These are phyloP conservation scores for Acacia confusa DNA, from an alignment of 306 rosid genomes.

Conservation along the genomic window DNA sequence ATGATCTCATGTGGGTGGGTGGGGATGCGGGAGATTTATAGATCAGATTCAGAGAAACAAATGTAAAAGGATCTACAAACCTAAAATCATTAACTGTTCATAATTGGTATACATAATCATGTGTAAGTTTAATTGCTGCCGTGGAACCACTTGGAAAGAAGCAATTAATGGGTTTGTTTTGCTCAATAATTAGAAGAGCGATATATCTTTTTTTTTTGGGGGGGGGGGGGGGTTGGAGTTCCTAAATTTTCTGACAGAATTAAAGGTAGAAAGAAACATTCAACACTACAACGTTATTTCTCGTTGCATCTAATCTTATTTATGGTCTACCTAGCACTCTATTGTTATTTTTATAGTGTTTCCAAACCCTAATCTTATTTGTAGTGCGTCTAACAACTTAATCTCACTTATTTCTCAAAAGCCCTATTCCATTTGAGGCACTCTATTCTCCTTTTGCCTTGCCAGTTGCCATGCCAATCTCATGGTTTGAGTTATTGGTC, in stretches of 20 bases:
- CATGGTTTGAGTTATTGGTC: too few relatives aligned
- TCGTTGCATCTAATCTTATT: too few relatives aligned
- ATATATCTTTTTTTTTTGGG: background rate
- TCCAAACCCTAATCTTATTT: too few relatives aligned
- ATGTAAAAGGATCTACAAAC: slow-evolving; percentile 16
- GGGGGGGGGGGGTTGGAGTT: too few relatives aligned
- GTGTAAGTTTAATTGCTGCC: slow-evolving; percentile 34
- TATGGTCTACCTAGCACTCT: too few relatives aligned
- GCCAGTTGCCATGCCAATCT: too few relatives aligned
- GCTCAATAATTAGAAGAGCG: background rate
- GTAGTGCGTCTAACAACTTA: too few relatives aligned
- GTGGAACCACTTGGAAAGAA: slow-evolving; percentile 30
- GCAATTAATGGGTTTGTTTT: slow-evolving; percentile 38
- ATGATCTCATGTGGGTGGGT: slow-evolving; percentile 23
- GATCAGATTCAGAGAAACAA: slow-evolving; percentile 12
- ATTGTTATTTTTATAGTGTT: too few relatives aligned
- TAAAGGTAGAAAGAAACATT: background rate
- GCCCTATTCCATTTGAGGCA: too few relatives aligned
- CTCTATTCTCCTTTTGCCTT: too few relatives aligned
- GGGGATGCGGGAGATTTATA: slow-evolving; percentile 15
- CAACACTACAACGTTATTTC: too few relatives aligned
- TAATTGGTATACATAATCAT: slow-evolving; percentile 41
- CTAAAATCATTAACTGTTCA: slow-evolving; percentile 17
- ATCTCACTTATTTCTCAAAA: too few relatives aligned
- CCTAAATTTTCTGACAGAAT: background rate